These are phyloP conservation scores for sorghum (Sorghum bicolor) DNA, from an alignment of 176 grass and related monocot species.

Conservation along the genomic window Sorghum_bicolor_NCBIv3 NC_012870.2:60644501-60645000, in stretches of 20 bases:
- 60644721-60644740: neutral
- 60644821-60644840: conserved; percentile 38
- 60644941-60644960: conserved; percentile 55
- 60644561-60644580: conserved; percentile 28
- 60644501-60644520: conserved; percentile 8
- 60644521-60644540: conserved; percentile 51
- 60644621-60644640: neutral
- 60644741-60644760: neutral
- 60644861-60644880: conserved; percentile 51
- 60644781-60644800: conserved; percentile 43
- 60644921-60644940: conserved; percentile 59
- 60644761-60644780: conserved; percentile 10
- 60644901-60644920: conserved; percentile 36
- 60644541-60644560: conserved; percentile 46
- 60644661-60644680: neutral
- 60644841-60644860: conserved; percentile 16
- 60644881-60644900: conserved; percentile 58
- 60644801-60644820: conserved; percentile 53
- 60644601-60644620: neutral
- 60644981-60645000: conserved; percentile 41
- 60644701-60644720: neutral
- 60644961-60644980: conserved; percentile 49
- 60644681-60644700: neutral
- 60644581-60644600: conserved; percentile 26
- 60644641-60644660: neutral